Evolutionary conservation across 2,329 filamentous ascomycete genomes (phyloP).

Genomic region (Reticulascus tulasneorum): DNA sequence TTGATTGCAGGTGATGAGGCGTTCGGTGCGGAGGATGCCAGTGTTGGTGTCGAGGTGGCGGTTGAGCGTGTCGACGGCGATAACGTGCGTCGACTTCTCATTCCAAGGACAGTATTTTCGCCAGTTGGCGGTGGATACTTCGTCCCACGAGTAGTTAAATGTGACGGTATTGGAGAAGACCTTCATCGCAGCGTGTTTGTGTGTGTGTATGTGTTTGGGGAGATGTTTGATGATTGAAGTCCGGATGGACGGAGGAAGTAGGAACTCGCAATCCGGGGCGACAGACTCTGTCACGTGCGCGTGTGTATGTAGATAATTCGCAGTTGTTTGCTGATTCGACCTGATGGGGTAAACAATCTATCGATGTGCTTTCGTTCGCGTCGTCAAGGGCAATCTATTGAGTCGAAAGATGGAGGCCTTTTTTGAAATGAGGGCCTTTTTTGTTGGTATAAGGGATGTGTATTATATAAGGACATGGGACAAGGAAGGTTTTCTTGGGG

Average conservation of each 20-base stretch:
- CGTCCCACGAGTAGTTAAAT: slow-evolving; percentile 98
- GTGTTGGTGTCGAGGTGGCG: slow-evolving; percentile 56
- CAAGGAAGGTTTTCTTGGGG: slow-evolving; percentile 17
- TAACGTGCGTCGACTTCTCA: slow-evolving; percentile 94
- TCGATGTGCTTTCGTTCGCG: too few species aligned
- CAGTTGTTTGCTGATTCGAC: too few species aligned
- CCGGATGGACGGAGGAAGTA: not conserved
- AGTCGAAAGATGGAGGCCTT: slow-evolving; percentile 5
- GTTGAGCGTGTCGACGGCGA: slow-evolving; percentile 88
- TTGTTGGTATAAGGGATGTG: not conserved
- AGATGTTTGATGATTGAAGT: not conserved
- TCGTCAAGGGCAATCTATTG: too few species aligned
- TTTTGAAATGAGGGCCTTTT: not conserved
- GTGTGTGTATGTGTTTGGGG: not conserved
- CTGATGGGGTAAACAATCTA: too few species aligned
- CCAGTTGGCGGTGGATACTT: slow-evolving; percentile 97
- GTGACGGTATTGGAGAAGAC: slow-evolving; percentile 88
- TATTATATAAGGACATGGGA: slow-evolving; percentile 9
- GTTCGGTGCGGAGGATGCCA: slow-evolving; percentile 58
- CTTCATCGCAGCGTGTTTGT: slow-evolving; percentile 63
- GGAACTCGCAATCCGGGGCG: too few species aligned
- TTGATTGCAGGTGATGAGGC: slow-evolving; percentile 60
- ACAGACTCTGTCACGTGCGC: too few species aligned
- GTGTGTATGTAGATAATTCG: too few species aligned
- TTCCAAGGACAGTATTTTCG: slow-evolving; percentile 99